Evolutionary conservation across 2,329 filamentous ascomycete genomes (phyloP), one percentile per base, ranked within the genome.

Genomic region (Exophiala aquamarina): DNA sequence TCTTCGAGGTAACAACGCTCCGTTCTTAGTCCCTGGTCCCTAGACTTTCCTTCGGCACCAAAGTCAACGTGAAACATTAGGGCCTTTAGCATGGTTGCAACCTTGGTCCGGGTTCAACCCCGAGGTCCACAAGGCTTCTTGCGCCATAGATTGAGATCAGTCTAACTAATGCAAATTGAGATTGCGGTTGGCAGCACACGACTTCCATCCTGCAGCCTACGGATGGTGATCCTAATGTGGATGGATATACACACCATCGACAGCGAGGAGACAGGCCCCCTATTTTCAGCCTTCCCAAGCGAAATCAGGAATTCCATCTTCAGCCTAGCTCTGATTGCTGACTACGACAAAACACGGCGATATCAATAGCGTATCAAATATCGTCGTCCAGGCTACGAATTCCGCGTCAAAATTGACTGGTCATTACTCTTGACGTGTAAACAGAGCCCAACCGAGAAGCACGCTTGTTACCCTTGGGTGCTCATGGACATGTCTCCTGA

Each of bases 301-400:
- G 78, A 81, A 57, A 55, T 81, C 11, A 72, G 78, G 44, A 65
- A 66, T 49, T 57, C 63, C 1, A 75, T 81, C 39, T 81, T 76
- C 57, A 47, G 61, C 8, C 63, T 61, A 35, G 67, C 62, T 0
- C 59, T 77, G 3, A 49, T 26, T 11, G 45, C 50, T 42, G 41
- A 56, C 33, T 35, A 54, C 17, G 55, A 62, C 33, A 44, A 43
- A 8, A 36, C 46, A 11, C 55, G 52, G 34, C 52, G 57, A 6
- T 63, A 63, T 39, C 45, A 43, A 4, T 42, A 29, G 32, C 49
- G 62, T 15, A 55, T 54, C 4, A 56, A 56, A 33, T 61, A 60
- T 49, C 61, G 60, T 51, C 55, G 63, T 2, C 63, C 63, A 7
- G 57, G 53, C 8, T 67, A 69, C 50, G 61, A 63, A 2, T 52